Evolutionary conservation across 805 yeast genomes (phyloP).

Genomic region (Metschnikowia colocasiae): DNA sequence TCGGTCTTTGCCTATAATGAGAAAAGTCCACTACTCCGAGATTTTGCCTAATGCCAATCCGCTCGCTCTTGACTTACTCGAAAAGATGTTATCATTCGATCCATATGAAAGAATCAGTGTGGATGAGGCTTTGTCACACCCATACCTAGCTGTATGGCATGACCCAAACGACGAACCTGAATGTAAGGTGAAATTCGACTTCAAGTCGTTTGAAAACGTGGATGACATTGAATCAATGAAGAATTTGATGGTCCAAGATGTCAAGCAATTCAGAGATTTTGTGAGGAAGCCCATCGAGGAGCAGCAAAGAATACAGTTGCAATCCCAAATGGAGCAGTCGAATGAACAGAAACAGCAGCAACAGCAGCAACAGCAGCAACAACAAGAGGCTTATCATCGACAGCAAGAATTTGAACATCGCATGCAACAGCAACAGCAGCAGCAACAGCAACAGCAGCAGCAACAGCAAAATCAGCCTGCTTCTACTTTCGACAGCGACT

Average conservation of each 20-base stretch:
- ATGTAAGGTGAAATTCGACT: conserved; percentile 78
- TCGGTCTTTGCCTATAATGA: conserved; percentile 77
- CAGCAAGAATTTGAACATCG: not conserved
- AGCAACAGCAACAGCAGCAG: conserved; percentile 8
- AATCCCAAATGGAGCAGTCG: conserved; percentile 30
- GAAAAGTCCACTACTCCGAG: conserved; percentile 65
- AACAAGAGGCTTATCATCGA: conserved; percentile 15
- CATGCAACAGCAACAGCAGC: conserved; percentile 8
- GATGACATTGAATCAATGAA: conserved; percentile 76
- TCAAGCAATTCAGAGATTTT: conserved; percentile 68
- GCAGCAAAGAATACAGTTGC: conserved; percentile 41
- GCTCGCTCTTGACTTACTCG: conserved; percentile 66
- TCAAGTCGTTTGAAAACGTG: conserved; percentile 70
- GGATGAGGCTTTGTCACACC: conserved; percentile 83
- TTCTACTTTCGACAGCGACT: conserved; percentile 7
- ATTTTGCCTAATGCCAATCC: conserved; percentile 86
- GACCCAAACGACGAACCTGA: conserved; percentile 73
- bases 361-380: conserved; percentile 17
- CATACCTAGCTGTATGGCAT: conserved; percentile 82
- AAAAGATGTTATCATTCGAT: conserved; percentile 78
- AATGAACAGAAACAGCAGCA: conserved; percentile 18
- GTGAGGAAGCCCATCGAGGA: conserved; percentile 73
- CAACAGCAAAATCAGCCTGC: conserved; percentile 5
- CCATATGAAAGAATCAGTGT: conserved; percentile 83
- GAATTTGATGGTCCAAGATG: conserved; percentile 77